phyloP scores from a whole-genome alignment of 345 rosid genomes.

The Brassica juncea region DNA sequence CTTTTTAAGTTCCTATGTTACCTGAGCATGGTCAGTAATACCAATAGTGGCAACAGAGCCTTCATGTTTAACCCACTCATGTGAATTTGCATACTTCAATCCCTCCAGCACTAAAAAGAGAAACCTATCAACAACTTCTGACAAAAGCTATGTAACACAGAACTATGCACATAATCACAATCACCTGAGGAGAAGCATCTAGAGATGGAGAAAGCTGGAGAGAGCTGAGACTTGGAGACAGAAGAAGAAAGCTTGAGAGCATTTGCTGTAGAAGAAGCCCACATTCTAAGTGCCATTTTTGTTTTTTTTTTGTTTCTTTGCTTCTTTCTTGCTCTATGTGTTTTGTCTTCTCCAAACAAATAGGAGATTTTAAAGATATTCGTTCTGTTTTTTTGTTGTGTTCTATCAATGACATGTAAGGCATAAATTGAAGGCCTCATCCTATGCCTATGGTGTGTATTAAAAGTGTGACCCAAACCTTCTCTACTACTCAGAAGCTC shows the following conservation, averaged over 20 bases:
- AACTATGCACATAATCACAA: neutral
- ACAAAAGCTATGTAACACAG: conserved; percentile 10
- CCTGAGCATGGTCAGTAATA: conserved; percentile 97
- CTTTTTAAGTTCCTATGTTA: conserved; percentile 22
- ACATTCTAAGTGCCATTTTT: conserved; percentile 76
- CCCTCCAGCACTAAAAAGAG: conserved; percentile 69
- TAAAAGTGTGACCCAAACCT: conserved; percentile 17
- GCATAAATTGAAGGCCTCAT: conserved; percentile 72
- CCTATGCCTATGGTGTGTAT: conserved; percentile 40
- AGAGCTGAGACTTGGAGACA: conserved; percentile 34
- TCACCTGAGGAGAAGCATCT: conserved; percentile 85
- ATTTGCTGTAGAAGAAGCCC: conserved; percentile 90
- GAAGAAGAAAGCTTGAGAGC: conserved; percentile 65
- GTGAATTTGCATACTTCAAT: conserved; percentile 80
- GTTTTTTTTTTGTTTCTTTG: neutral
- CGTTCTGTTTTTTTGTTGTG: neutral
- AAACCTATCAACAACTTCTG: conserved; percentile 15
- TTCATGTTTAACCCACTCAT: conserved; percentile 95
- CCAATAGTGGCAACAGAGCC: conserved; percentile 81
- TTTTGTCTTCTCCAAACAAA: conserved; percentile 19
- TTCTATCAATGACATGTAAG: conserved; percentile 61
- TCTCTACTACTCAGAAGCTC: conserved; percentile 17
- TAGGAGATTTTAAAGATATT: conserved; percentile 13
- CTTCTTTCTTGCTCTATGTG: conserved; percentile 15
- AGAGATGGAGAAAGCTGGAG: conserved; percentile 61